A percentile compares a stretch with the other conserved stretches of the same genome.
Evolutionary conservation across 257 asterid species (phyloP).

Genomic region (Solanum bulbocastanum): DNA sequence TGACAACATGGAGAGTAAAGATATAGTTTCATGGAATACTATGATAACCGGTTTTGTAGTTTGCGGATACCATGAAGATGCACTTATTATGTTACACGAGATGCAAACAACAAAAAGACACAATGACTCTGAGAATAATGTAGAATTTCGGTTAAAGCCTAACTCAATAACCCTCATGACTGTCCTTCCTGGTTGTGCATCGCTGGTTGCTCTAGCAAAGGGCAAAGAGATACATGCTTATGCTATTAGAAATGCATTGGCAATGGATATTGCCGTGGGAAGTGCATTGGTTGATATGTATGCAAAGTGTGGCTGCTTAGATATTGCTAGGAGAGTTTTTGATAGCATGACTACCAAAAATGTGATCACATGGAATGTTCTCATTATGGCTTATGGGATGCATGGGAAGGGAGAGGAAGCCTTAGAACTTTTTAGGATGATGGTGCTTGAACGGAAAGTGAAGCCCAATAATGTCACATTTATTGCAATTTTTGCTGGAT

Average conservation of each 20-base stretch:
- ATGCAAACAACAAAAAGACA: constrained; percentile 36
- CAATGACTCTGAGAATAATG: background rate
- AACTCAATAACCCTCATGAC: constrained; percentile 80
- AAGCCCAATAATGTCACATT: constrained; percentile 67
- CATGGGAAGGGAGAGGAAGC: constrained; percentile 79
- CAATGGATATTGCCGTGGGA: constrained; percentile 58
- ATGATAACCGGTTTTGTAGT: constrained; percentile 75
- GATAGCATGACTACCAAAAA: constrained; percentile 50
- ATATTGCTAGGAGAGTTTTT: constrained; percentile 51
- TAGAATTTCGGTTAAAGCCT: constrained; percentile 27
- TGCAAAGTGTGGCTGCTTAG: constrained; percentile 79
- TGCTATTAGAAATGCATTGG: constrained; percentile 47
- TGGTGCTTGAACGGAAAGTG: constrained; percentile 39
- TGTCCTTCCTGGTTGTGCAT: constrained; percentile 77
- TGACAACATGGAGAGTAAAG: constrained; percentile 52
- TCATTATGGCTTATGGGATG: constrained; percentile 83
- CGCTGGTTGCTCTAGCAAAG: constrained; percentile 55
- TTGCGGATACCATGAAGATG: constrained; percentile 67
- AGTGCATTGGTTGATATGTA: constrained; percentile 91
- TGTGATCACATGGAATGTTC: constrained; percentile 79
- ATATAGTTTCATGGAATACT: constrained; percentile 77
- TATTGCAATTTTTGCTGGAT: constrained; percentile 64
- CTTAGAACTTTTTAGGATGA: constrained; percentile 33
- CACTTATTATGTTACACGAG: constrained; percentile 34
- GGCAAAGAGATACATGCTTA: constrained; percentile 78